Percentiles rank a stretch among this genome's conserved stretches.
Evolutionary conservation across 2,329 filamentous ascomycete genomes (phyloP).

Genomic region (Fusarium buxicola): DNA sequence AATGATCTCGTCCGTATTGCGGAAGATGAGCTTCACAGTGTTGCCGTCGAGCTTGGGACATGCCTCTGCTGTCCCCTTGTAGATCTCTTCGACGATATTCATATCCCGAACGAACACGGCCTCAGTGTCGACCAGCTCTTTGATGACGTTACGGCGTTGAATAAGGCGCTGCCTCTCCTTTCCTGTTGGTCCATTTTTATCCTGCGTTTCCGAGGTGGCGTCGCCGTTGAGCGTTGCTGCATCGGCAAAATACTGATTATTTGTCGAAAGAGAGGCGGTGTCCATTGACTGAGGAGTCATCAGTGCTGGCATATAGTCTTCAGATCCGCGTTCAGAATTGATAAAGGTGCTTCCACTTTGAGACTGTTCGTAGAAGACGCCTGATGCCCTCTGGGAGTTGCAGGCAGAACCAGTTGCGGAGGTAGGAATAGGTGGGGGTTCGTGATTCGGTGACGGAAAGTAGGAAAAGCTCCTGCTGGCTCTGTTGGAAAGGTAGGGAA

Average conservation of each 20-base stretch:
- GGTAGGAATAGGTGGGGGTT: constrained; percentile 62
- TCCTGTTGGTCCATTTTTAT: constrained; percentile 57
- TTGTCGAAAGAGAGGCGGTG: constrained; percentile 57
- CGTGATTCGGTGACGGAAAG: constrained; percentile 60
- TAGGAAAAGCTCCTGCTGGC: constrained; percentile 46
- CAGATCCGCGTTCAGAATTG: constrained; percentile 59
- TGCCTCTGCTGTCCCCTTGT: constrained; percentile 89
- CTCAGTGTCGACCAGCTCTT: constrained; percentile 94
- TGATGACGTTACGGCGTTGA: constrained; percentile 85
- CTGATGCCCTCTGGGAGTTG: constrained; percentile 57
- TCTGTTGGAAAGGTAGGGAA: constrained; percentile 58
- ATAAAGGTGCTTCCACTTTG: constrained; percentile 56
- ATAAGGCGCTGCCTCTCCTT: constrained; percentile 78
- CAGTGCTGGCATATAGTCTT: constrained; percentile 57
- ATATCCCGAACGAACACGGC: constrained; percentile 92
- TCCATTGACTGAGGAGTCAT: constrained; percentile 61
- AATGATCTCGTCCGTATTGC: constrained; percentile 92
- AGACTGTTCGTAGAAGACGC: constrained; percentile 54
- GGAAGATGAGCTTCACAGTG: constrained; percentile 90
- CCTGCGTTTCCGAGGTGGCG: constrained; percentile 49
- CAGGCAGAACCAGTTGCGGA: constrained; percentile 51
- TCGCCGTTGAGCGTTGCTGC: constrained; percentile 54
- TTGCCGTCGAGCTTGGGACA: constrained; percentile 83
- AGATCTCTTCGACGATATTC: constrained; percentile 97
- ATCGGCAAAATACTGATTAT: constrained; percentile 54